Evolutionary conservation across 495 filamentous ascomycete genomes (phyloP).

Genomic region (Platismatia glauca): DNA sequence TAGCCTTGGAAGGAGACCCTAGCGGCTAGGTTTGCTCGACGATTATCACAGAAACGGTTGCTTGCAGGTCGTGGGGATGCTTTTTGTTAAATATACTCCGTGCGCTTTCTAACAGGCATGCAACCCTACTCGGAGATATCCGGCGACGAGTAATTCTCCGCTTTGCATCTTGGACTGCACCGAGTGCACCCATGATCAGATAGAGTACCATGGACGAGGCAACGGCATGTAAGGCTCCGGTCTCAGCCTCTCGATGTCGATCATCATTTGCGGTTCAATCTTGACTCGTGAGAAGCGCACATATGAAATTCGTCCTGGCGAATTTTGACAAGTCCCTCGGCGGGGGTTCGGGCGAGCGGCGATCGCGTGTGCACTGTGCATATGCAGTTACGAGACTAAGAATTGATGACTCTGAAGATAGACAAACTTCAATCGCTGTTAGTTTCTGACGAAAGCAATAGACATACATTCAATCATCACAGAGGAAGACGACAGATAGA

Average conservation of each 20-base stretch:
- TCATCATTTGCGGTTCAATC: conserved; percentile 6
- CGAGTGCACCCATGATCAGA: too few species aligned
- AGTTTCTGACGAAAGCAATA: not conserved
- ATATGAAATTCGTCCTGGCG: not conserved
- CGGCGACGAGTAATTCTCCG: conserved; percentile 13
- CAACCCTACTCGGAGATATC: not conserved
- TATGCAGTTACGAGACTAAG: not conserved
- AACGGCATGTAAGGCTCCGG: not conserved
- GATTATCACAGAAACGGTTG: not conserved
- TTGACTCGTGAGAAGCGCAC: not conserved
- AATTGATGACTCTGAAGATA: not conserved
- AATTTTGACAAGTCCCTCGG: not conserved
- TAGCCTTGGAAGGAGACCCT: not conserved
- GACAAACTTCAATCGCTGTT: too few species aligned
- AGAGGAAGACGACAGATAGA: not conserved
- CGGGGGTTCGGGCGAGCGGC: not conserved
- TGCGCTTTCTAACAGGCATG: conserved; percentile 3
- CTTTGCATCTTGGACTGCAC: too few species aligned
- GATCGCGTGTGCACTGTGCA: too few species aligned
- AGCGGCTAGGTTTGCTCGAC: not conserved
- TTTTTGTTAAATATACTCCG: conserved; percentile 2
- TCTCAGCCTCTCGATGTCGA: conserved; percentile 11
- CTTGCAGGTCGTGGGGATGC: not conserved
- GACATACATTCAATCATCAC: not conserved
- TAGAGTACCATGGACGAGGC: not conserved